Evolutionary conservation across 2,329 filamentous ascomycete species (phyloP).

Genomic region (Fusarium torulosum): DNA sequence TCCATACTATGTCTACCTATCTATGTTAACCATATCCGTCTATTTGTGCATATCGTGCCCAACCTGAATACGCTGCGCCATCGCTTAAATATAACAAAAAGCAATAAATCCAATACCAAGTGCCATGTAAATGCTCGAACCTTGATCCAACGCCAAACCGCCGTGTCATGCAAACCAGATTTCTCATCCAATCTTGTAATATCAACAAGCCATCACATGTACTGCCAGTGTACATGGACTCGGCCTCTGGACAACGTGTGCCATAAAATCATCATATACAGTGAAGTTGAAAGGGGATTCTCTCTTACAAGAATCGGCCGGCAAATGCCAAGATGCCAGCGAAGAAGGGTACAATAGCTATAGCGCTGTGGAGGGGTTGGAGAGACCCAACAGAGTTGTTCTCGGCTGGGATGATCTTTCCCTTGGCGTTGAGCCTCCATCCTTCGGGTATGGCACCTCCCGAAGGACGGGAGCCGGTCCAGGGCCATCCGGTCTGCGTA

Average conservation of each 20-base stretch:
- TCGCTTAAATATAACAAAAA: constrained; percentile 23
- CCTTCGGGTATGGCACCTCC: constrained; percentile 76
- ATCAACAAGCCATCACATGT: constrained; percentile 6
- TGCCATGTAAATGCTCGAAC: constrained; percentile 18
- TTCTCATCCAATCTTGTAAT: constrained; percentile 16
- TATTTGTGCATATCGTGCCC: constrained; percentile 17
- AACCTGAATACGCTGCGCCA: constrained; percentile 26
- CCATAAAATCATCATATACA: constrained; percentile 25
- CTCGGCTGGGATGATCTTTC: constrained; percentile 79
- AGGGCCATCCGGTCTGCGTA: constrained; percentile 75
- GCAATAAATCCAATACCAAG: constrained; percentile 4
- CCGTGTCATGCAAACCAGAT: constrained; percentile 17
- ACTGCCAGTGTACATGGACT: constrained; percentile 7
- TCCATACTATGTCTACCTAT: constrained; percentile 10
- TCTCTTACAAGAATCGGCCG: constrained; percentile 39
- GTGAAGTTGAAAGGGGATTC: background rate
- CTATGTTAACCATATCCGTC: constrained; percentile 22
- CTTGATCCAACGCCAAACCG: constrained; percentile 28
- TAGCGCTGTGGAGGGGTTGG: constrained; percentile 40
- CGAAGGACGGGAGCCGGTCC: constrained; percentile 68
- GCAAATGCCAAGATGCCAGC: constrained; percentile 46
- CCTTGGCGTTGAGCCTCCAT: constrained; percentile 82
- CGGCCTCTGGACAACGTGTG: constrained; percentile 2
- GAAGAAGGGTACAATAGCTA: constrained; percentile 46
- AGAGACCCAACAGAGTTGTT: constrained; percentile 57